Evolutionary conservation across 805 yeast genomes (phyloP).

Genomic region (Lachancea cidri): DNA sequence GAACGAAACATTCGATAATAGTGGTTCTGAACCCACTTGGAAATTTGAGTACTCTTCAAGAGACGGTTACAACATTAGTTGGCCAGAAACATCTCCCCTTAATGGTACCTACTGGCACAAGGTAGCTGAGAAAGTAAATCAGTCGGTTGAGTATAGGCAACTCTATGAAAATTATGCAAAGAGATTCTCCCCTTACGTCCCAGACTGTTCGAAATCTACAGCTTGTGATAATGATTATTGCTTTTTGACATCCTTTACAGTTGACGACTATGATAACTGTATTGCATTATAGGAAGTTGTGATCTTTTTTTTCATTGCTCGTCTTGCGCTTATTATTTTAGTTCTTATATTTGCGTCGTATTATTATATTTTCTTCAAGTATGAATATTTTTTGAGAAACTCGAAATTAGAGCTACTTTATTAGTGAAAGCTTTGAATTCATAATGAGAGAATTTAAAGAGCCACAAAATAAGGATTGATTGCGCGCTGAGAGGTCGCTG

Average conservation of each 20-base stretch:
- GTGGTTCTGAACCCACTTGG: conserved; percentile 59
- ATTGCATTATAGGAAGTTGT: not conserved
- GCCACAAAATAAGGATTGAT: no score
- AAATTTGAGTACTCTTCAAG: conserved; percentile 60
- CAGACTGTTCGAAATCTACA: conserved; percentile 38
- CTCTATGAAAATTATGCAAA: conserved; percentile 43
- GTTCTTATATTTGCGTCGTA: no score
- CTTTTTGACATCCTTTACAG: conserved; percentile 34
- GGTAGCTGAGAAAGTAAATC: conserved; percentile 44
- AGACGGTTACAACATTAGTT: conserved; percentile 44
- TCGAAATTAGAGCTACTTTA: no score
- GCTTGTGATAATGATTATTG: conserved; percentile 40
- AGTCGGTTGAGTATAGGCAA: conserved; percentile 43
- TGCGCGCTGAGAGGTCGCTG: no score
- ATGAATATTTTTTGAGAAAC: no score
- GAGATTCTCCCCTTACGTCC: conserved; percentile 52
- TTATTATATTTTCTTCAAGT: no score
- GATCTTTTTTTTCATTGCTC: no score
- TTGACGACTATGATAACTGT: conserved; percentile 30
- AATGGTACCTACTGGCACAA: conserved; percentile 66
- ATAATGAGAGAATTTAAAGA: no score
- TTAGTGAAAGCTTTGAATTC: no score
- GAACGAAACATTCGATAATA: conserved; percentile 49
- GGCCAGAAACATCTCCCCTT: conserved; percentile 58
- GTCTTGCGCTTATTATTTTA: no score